Conservation (phyloP, 257 asterid genomes). For the Oldenlandia corymbosa region DNA sequence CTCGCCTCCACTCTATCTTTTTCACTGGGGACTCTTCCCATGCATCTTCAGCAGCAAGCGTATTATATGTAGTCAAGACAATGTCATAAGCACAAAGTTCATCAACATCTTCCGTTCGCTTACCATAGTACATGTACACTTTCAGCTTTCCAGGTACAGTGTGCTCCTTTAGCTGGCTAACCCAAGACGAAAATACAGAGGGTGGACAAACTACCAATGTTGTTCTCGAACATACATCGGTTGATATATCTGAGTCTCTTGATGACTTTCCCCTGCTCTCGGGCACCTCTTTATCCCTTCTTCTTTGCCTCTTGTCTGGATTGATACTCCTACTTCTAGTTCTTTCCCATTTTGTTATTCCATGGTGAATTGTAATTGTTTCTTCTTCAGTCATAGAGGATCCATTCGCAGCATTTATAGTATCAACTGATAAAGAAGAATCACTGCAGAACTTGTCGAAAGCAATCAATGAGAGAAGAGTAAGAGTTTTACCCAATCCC, state of each 20-base stretch:
- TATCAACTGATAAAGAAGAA: conserved; percentile 15
- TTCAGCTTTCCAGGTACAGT: conserved; percentile 48
- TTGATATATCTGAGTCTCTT: not conserved
- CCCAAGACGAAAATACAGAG: conserved; percentile 72
- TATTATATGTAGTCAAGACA: conserved; percentile 67
- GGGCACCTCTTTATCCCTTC: conserved; percentile 18
- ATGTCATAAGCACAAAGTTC: conserved; percentile 58
- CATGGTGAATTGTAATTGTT: conserved; percentile 10
- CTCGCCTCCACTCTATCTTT: conserved; percentile 76
- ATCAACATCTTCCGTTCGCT: conserved; percentile 49
- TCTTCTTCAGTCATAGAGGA: conserved; percentile 26
- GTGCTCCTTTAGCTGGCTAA: conserved; percentile 67
- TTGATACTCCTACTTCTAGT: conserved; percentile 18
- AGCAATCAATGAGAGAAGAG: conserved; percentile 71
- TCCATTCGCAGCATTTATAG: conserved; percentile 24
- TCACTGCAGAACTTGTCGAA: conserved; percentile 40
- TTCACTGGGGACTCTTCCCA: conserved; percentile 50
- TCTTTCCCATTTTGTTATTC: conserved; percentile 35
- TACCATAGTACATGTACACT: conserved; percentile 70
- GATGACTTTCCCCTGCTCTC: conserved; percentile 17
- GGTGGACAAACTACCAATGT: conserved; percentile 76
- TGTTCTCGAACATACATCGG: conserved; percentile 17
- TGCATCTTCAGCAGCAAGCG: conserved; percentile 50
- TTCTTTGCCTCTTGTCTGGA: conserved; percentile 25
- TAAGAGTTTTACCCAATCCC: conserved; percentile 89